These are phyloP conservation scores for Patellaria atrata DNA, from an alignment of 495 filamentous ascomycete species.

Conservation along the genomic window DNA sequence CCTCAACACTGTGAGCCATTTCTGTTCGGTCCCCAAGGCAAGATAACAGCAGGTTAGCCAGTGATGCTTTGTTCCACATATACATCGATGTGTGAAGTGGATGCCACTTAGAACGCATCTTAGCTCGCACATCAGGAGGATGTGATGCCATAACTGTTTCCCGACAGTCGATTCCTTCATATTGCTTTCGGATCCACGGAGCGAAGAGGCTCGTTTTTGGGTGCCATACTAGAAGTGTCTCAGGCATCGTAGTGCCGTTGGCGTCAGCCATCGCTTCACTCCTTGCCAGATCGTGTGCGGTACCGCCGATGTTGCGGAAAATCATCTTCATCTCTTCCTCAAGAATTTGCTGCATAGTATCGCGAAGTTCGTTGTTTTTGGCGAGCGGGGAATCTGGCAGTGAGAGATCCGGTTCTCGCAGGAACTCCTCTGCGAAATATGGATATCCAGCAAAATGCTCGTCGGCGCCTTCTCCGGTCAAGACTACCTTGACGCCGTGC, in stretches of 20 bases:
- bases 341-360: too few relatives aligned
- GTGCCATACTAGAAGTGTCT: too few relatives aligned
- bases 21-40: slow-evolving; percentile 37
- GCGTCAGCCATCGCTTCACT: too few relatives aligned
- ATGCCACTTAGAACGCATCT: slow-evolving; percentile 34
- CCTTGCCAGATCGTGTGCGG: too few relatives aligned
- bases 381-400: too few relatives aligned
- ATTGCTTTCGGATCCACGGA: too few relatives aligned
- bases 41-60: slow-evolving; percentile 33
- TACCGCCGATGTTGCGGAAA: too few relatives aligned
- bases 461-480: slow-evolving; percentile 40
- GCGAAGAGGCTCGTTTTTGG: too few relatives aligned
- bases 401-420: slow-evolving; percentile 33
- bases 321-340: too few relatives aligned
- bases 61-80: slow-evolving; percentile 27
- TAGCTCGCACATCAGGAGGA: too few relatives aligned
- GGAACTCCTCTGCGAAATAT: slow-evolving; percentile 28
- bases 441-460: slow-evolving; percentile 40
- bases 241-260: too few relatives aligned
- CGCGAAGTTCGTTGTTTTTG: too few relatives aligned
- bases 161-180: slow-evolving; percentile 11
- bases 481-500: slow-evolving; percentile 34
- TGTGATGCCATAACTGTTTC: slow-evolving; percentile 18
- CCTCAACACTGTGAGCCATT: slow-evolving; percentile 37
- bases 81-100: slow-evolving; percentile 35